Base-by-base conservation (phyloP, 2,329 filamentous ascomycete genomes). In the Ophiostoma quercus region DNA sequence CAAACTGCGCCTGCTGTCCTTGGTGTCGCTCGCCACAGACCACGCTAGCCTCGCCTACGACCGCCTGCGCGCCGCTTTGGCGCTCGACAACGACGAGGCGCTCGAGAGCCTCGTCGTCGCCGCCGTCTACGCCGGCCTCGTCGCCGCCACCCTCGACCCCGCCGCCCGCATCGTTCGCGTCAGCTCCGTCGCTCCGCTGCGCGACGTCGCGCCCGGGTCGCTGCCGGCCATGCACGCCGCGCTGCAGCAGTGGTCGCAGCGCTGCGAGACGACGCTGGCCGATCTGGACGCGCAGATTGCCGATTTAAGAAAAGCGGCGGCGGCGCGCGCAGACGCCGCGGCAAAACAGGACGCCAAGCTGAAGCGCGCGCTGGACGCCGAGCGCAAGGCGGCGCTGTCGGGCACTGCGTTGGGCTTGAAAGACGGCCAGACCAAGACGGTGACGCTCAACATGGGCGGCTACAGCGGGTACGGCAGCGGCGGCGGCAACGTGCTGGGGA, bases 1-100 rank as follows among this genome's bases (percentile, higher is more conserved):
- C 73, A 99, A 99, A 81, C 90, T 99, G 62, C 91, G 92, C 69
- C 92, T 97, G 77, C 90, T 99, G 54, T 92, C 93, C 25, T 87
- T 99, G 72, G 85, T 99, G 65, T 90, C 92, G 0, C 88, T 97
- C 72, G 90, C 92, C 71, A 85, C 87, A 72, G 86, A 90, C 73
- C 84, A 85, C 66, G 79, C 81, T 69, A 87, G 88, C 76, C 88
- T 98, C 32, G 90, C 86, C 68, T 99, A 99, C 80, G 77, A 82
- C 25, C 82, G 85, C 41, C 87, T 98, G 29, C 87, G 89, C 75
- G 74, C 78, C 7, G 83, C 85, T 0, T 87, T 99, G 63, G 87
- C 85, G 69, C 87, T 98, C 19, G 76, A 85, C 39, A 87, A 85
- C 43, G 77, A 86, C 32, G 85, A 90, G 60, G 87, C 91, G n/a